Conservation (phyloP, 2,329 filamentous ascomycete genomes). For the Annulohypoxylon truncatum region DNA sequence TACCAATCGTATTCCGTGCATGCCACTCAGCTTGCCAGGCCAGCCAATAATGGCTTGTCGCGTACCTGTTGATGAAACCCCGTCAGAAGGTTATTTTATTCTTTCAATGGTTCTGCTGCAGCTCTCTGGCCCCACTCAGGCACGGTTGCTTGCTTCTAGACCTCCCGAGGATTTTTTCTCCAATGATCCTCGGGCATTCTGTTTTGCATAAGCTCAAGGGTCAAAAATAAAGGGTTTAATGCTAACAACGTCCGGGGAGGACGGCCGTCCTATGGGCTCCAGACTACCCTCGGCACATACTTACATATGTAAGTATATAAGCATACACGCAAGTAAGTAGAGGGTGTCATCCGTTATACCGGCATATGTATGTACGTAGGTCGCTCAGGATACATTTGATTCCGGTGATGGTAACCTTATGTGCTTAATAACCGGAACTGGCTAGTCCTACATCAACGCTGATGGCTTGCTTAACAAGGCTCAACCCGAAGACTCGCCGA, state of each 20-base stretch:
- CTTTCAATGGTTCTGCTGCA: constrained; percentile 24
- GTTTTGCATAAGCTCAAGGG: constrained; percentile 16
- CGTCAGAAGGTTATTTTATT: constrained; percentile 37
- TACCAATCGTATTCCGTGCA: constrained; percentile 29
- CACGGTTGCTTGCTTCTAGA: constrained; percentile 36
- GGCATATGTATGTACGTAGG: neutral
- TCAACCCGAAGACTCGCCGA: constrained; percentile 4
- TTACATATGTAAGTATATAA: too few relatives aligned
- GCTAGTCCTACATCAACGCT: neutral
- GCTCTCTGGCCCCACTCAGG: constrained; percentile 29
- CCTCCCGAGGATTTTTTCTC: constrained; percentile 17
- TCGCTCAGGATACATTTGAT: neutral
- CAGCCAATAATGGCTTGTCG: constrained; percentile 34
- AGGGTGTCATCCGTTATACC: neutral
- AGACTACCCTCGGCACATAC: too few relatives aligned
- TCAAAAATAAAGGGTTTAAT: constrained; percentile 1
- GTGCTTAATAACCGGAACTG: neutral
- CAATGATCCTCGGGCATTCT: constrained; percentile 34
- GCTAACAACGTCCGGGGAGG: neutral
- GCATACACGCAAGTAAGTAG: too few relatives aligned
- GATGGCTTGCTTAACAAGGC: neutral
- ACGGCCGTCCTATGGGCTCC: constrained; percentile 3
- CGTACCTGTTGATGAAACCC: constrained; percentile 35
- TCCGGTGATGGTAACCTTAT: neutral
- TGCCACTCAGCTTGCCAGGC: constrained; percentile 29